phyloP scores from a whole-genome alignment of 1,139 yeast species.

The Saccharomyces hybrid region DNA sequence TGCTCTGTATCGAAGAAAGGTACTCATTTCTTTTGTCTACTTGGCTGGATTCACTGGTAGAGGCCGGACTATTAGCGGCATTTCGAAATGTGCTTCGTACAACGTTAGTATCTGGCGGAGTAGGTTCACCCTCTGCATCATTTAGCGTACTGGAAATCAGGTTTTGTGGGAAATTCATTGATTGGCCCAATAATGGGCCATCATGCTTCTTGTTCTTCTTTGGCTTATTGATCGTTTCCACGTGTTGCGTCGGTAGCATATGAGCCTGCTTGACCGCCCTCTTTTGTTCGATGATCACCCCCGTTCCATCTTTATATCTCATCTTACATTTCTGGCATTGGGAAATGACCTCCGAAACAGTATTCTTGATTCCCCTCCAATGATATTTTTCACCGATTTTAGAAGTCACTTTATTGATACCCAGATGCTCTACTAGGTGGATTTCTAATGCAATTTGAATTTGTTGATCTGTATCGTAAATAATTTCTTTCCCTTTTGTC shows the following conservation, averaged over 20 bases:
- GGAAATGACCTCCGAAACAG: slow-evolving; percentile 73
- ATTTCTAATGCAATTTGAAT: slow-evolving; percentile 61
- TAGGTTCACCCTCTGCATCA: slow-evolving; percentile 5
- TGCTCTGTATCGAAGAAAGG: slow-evolving; percentile 6
- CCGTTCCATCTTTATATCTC: slow-evolving; percentile 29
- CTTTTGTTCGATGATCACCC: slow-evolving; percentile 25
- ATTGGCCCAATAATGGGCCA: slow-evolving; percentile 1
- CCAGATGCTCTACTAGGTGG: slow-evolving; percentile 68
- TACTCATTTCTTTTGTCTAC: background rate
- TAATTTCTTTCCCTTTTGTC: slow-evolving; percentile 75
- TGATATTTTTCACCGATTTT: slow-evolving; percentile 72
- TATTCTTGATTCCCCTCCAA: slow-evolving; percentile 87
- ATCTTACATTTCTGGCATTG: slow-evolving; percentile 70
- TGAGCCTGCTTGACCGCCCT: slow-evolving; percentile 26
- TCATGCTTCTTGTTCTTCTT: background rate
- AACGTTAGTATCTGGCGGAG: slow-evolving; percentile 11
- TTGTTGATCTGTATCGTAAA: slow-evolving; percentile 68
- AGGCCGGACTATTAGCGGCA: background rate
- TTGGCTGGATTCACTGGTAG: background rate
- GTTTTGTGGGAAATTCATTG: background rate
- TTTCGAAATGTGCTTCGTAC: background rate
- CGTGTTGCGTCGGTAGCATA: slow-evolving; percentile 20
- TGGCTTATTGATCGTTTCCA: slow-evolving; percentile 8
- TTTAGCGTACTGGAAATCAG: background rate
- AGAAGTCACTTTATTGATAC: slow-evolving; percentile 82